phyloP scores from a whole-genome alignment of 768 basidiomycete genomes.

The Lactarius akahatsu region DNA sequence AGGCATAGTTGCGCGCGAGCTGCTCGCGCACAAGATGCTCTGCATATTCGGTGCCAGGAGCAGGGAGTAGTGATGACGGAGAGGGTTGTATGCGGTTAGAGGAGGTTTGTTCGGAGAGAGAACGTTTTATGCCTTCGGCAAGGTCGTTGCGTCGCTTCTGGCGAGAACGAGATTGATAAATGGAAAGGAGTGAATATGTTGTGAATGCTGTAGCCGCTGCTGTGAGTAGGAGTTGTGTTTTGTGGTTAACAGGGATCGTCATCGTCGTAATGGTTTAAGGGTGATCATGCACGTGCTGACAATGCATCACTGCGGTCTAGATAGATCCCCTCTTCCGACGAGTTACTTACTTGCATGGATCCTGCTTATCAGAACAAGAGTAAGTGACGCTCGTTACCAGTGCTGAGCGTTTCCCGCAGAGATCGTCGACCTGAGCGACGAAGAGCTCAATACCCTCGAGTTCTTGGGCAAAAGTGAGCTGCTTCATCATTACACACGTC shows the following conservation, averaged over 20 bases:
- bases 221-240: conserved; percentile 60
- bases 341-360: no score
- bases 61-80: not conserved
- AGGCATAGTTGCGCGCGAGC: conserved; percentile 90
- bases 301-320: no score
- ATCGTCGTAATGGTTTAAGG: not conserved
- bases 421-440: conserved; percentile 33
- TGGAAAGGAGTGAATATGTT: conserved; percentile 59
- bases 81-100: conserved; percentile 10
- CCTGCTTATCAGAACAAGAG: conserved; percentile 33
- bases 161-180: conserved; percentile 53
- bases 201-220: conserved; percentile 63
- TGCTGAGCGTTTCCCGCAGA: conserved; percentile 35
- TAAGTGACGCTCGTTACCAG: conserved; percentile 33
- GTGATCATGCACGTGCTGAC: conserved; percentile 5
- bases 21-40: conserved; percentile 87
- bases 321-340: no score
- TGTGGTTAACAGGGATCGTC: conserved; percentile 42
- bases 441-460: conserved; percentile 24
- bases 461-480: conserved; percentile 30
- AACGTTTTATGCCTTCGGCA: conserved; percentile 54
- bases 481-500: conserved; percentile 25
- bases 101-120: conserved; percentile 37
- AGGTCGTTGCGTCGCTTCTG: conserved; percentile 52
- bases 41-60: conserved; percentile 46